A percentile compares a stretch with the other conserved stretches of the same genome.
Conservation (phyloP, 805 yeast species). For the Lipomyces oligophaga region DNA sequence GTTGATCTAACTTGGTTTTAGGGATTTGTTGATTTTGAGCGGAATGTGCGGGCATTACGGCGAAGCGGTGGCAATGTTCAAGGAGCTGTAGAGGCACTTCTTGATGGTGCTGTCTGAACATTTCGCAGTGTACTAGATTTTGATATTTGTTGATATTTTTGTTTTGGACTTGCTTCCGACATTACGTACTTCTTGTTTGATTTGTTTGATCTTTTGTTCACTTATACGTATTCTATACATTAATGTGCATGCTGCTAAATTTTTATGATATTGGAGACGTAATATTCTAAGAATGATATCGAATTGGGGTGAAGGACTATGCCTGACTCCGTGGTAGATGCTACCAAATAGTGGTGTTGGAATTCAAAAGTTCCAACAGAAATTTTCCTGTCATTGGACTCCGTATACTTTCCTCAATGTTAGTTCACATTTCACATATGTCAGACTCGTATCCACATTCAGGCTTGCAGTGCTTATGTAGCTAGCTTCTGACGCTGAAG, state of each 20-base stretch:
- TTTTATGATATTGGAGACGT: too few species aligned
- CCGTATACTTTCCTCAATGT: too few species aligned
- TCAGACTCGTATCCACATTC: too few species aligned
- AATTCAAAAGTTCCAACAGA: too few species aligned
- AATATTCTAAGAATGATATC: too few species aligned
- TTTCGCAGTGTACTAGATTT: background rate
- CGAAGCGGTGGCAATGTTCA: slow-evolving; percentile 96
- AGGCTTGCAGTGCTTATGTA: too few species aligned
- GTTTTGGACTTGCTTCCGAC: background rate
- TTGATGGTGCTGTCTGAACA: slow-evolving; percentile 47
- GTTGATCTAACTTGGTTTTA: background rate
- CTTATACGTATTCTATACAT: background rate
- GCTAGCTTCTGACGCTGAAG: too few species aligned
- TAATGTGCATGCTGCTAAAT: background rate
- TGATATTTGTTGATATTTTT: background rate
- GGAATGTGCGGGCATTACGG: slow-evolving; percentile 85
- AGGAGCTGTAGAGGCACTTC: slow-evolving; percentile 87
- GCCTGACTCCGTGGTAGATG: too few species aligned
- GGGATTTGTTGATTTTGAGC: slow-evolving; percentile 86
- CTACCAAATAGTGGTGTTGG: too few species aligned
- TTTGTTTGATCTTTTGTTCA: background rate
- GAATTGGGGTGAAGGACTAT: too few species aligned
- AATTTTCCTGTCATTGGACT: too few species aligned
- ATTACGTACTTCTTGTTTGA: background rate
- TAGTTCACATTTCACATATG: too few species aligned